Conservation (phyloP, 768 basidiomycete species). For the Tylopilus sp. region DNA sequence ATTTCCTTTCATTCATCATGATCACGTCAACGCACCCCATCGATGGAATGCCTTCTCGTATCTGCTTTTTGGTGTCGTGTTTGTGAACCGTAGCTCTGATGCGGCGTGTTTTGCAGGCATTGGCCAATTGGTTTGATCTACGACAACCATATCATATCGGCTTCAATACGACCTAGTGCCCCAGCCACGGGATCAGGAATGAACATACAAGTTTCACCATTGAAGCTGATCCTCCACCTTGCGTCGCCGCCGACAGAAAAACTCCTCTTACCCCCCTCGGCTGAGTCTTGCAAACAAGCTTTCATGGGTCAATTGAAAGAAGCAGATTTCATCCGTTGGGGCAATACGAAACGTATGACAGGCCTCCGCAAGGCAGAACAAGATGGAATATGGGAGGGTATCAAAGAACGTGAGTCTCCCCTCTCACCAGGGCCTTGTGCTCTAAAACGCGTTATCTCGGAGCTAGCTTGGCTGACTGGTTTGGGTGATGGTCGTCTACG, state of each 20-base stretch:
- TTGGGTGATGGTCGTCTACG: slow-evolving; percentile 13
- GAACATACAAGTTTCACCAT: slow-evolving; percentile 46
- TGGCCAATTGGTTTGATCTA: slow-evolving; percentile 97
- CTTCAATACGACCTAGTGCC: slow-evolving; percentile 44
- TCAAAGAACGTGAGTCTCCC: slow-evolving; percentile 80
- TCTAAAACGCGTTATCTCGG: slow-evolving; percentile 12
- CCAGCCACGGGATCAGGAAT: slow-evolving; percentile 39
- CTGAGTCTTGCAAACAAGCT: slow-evolving; percentile 87
- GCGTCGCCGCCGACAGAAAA: slow-evolving; percentile 85
- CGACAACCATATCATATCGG: slow-evolving; percentile 72
- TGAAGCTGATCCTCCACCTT: slow-evolving; percentile 83
- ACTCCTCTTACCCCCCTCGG: slow-evolving; percentile 72
- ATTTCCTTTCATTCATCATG: neutral
- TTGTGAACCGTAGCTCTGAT: slow-evolving; percentile 8
- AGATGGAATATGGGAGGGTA: slow-evolving; percentile 96
- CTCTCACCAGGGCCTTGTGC: slow-evolving; percentile 17
- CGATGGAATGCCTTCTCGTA: neutral
- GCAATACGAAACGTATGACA: slow-evolving; percentile 92
- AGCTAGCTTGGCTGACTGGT: slow-evolving; percentile 23
- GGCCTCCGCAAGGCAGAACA: slow-evolving; percentile 87
- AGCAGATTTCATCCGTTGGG: slow-evolving; percentile 96
- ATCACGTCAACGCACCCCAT: neutral
- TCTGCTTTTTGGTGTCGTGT: neutral
- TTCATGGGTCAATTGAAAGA: slow-evolving; percentile 97
- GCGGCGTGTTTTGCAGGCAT: slow-evolving; percentile 61